Evolutionary conservation across 768 basidiomycete species (phyloP).

Genomic region (Suillus lakei): DNA sequence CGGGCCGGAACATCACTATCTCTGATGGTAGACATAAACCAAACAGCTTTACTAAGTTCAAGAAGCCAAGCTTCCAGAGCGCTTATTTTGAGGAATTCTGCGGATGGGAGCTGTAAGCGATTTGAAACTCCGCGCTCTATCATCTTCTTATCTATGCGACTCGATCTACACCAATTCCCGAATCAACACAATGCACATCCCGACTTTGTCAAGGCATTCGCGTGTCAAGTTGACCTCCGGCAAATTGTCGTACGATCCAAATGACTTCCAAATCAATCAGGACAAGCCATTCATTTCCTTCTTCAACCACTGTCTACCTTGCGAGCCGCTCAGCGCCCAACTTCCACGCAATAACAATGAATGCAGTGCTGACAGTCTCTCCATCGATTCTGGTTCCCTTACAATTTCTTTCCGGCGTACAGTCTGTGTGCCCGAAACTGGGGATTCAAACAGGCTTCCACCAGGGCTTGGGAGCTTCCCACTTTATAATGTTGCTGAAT

Average conservation of each 20-base stretch:
- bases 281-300: not conserved
- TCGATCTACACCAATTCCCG: no score
- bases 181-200: no score
- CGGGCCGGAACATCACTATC: no score
- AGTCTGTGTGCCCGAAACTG: not conserved
- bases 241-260: not conserved
- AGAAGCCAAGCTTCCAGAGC: no score
- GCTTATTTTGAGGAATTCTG: no score
- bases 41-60: no score
- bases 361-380: not conserved
- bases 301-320: not conserved
- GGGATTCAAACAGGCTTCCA: not conserved
- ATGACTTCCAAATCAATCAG: not conserved
- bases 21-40: no score
- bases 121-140: no score
- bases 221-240: not conserved
- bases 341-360: not conserved
- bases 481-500: slow-evolving; percentile 23
- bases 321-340: not conserved
- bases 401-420: not conserved
- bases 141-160: no score
- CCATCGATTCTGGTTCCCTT: not conserved
- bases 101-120: no score
- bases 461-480: not conserved
- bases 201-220: not conserved